These are phyloP conservation scores for Diphasiastrum complanatum DNA, from an alignment of 83 land plant genomes.

Conservation along the genomic window DNA sequence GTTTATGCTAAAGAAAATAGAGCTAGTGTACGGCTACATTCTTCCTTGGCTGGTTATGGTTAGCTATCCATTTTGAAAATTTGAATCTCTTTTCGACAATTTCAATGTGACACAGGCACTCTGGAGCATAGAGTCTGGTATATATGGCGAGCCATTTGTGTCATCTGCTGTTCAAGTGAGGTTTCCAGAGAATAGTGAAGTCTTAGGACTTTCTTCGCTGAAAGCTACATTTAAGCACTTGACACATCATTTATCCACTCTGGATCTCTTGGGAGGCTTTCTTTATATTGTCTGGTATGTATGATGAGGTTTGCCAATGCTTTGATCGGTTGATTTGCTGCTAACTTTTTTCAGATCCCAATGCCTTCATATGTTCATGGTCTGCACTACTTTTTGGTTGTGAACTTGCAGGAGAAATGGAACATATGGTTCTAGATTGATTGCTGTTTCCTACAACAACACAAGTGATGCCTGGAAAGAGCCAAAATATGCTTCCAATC, in stretches of 20 bases:
- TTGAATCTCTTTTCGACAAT: neutral
- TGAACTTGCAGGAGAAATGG: constrained; percentile 7
- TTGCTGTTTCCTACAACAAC: constrained; percentile 3
- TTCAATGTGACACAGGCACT: constrained; percentile 1
- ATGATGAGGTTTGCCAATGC: no score
- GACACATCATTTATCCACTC: constrained; percentile 8
- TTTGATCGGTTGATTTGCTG: no score
- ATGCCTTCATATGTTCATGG: neutral
- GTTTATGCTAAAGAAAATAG: no score
- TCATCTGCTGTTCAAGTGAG: constrained; percentile 3
- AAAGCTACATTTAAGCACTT: neutral
- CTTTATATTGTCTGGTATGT: constrained; percentile 11
- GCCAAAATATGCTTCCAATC: constrained; percentile 6
- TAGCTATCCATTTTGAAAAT: neutral
- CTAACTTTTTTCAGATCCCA: neutral
- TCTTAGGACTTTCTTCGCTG: constrained; percentile 1
- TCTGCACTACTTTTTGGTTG: neutral
- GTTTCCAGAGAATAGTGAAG: neutral
- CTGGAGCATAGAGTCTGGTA: constrained; percentile 11
- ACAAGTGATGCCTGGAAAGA: neutral
- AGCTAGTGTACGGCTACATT: no score
- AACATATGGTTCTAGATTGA: no score
- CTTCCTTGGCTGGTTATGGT: neutral
- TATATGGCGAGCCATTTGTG: constrained; percentile 7
- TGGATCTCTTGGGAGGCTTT: constrained; percentile 13